These are phyloP conservation scores for Blastobotrys illinoisensis DNA, from an alignment of 1,139 yeast genomes.

Conservation along the genomic window DNA sequence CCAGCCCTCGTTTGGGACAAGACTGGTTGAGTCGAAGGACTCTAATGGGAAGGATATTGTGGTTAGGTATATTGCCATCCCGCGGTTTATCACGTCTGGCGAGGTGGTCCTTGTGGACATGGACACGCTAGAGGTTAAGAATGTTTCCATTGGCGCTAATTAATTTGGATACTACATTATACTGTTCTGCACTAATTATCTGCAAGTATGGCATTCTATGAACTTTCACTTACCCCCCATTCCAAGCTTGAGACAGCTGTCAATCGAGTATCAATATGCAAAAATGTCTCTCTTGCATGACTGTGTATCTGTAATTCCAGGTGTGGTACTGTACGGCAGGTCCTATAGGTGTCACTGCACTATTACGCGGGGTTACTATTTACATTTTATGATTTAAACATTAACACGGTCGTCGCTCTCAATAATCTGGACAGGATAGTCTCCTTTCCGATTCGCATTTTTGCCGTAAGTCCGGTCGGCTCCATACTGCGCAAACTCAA, in stretches of 20 bases:
- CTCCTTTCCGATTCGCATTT: constrained; percentile 40
- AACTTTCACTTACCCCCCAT: no score
- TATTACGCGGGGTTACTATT: neutral
- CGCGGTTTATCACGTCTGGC: constrained; percentile 62
- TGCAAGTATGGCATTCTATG: no score
- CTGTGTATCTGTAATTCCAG: no score
- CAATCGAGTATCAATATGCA: no score
- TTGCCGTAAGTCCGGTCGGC: constrained; percentile 47
- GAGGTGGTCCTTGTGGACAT: constrained; percentile 63
- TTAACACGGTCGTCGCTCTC: constrained; percentile 1
- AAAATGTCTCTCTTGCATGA: no score
- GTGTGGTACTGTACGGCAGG: no score
- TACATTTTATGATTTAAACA: neutral
- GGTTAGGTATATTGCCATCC: constrained; percentile 61
- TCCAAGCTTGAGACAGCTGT: no score
- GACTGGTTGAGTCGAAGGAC: constrained; percentile 33
- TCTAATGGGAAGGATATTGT: constrained; percentile 28
- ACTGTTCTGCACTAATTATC: no score
- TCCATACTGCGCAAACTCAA: constrained; percentile 41
- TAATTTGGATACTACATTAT: no score
- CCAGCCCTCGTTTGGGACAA: constrained; percentile 54
- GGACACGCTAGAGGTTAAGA: constrained; percentile 40
- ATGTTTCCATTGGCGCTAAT: neutral
- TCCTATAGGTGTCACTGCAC: no score
- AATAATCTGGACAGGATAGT: constrained; percentile 23